Evolutionary conservation across 441 rosid genomes (phyloP).

Genomic region (Raphanus hybrid): DNA sequence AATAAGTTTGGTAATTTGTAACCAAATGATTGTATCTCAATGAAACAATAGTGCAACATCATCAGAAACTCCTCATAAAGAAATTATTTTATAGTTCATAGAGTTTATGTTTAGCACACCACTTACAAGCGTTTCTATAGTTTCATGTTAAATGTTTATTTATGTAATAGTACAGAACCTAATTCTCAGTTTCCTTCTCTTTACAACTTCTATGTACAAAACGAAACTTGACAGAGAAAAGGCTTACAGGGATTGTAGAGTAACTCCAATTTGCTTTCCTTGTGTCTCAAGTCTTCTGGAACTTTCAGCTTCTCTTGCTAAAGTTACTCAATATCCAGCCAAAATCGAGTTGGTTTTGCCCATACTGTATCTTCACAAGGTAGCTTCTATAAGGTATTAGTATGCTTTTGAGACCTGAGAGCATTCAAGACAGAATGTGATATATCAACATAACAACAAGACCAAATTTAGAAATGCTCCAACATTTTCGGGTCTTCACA

Average conservation of each 20-base stretch:
- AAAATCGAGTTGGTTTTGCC: conserved; percentile 59
- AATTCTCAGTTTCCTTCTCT: conserved; percentile 10
- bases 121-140: too few species aligned
- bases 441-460: background rate
- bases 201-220: conserved; percentile 33
- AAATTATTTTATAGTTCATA: background rate
- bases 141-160: too few species aligned
- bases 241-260: conserved; percentile 24
- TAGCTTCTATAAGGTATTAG: conserved; percentile 81
- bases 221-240: background rate
- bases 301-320: conserved; percentile 59
- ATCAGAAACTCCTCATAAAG: background rate
- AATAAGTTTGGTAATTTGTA: conserved; percentile 25
- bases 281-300: conserved; percentile 53
- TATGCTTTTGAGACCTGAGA: conserved; percentile 73
- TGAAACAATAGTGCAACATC: background rate
- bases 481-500: too few species aligned
- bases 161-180: background rate
- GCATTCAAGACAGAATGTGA: conserved; percentile 16
- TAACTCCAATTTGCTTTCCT: background rate
- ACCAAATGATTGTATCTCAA: background rate
- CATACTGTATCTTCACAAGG: conserved; percentile 59
- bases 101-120: background rate
- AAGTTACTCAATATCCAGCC: conserved; percentile 64
- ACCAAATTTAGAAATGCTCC: background rate